These are phyloP conservation scores for Fomitopsis betulina DNA, from an alignment of 1,284 basidiomycete species.

Conservation along the genomic window DNA sequence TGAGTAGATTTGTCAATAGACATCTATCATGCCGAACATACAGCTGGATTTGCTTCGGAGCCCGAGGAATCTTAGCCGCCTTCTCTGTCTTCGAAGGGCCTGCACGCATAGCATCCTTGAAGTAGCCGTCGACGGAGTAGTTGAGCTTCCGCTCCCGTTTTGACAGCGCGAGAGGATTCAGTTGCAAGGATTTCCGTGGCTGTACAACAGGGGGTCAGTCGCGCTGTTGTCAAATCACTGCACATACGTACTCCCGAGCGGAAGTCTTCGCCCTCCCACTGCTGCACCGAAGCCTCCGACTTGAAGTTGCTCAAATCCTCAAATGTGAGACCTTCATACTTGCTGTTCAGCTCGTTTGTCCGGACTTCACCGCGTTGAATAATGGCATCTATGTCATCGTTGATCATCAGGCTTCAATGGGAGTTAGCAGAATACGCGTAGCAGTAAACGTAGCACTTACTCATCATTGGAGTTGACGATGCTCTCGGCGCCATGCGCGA, in stretches of 20 bases:
- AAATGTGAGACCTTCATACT: conserved; percentile 90
- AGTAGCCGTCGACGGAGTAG: conserved; percentile 93
- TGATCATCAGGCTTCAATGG: conserved; percentile 62
- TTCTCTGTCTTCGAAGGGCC: conserved; percentile 80
- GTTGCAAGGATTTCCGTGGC: conserved; percentile 67
- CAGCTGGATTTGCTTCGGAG: conserved; percentile 88
- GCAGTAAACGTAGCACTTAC: conserved; percentile 33
- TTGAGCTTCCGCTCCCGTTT: conserved; percentile 96
- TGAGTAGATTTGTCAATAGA: neutral
- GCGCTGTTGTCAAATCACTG: neutral
- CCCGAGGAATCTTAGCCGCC: conserved; percentile 78
- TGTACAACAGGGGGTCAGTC: conserved; percentile 2
- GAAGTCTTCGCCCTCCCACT: conserved; percentile 98
- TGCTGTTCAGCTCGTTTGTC: conserved; percentile 85
- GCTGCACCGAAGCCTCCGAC: conserved; percentile 82
- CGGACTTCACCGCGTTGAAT: conserved; percentile 90
- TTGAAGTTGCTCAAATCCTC: conserved; percentile 98
- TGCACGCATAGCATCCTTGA: conserved; percentile 87
- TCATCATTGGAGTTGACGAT: conserved; percentile 81
- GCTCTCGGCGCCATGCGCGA: conserved; percentile 95
- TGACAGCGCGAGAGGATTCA: conserved; percentile 86
- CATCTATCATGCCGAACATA: conserved; percentile 31
- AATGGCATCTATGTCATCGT: conserved; percentile 94
- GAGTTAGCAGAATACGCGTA: neutral
- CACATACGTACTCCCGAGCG: conserved; percentile 52